Conservation (phyloP, 2,329 filamentous ascomycete genomes). For the Fusarium xylarioides region DNA sequence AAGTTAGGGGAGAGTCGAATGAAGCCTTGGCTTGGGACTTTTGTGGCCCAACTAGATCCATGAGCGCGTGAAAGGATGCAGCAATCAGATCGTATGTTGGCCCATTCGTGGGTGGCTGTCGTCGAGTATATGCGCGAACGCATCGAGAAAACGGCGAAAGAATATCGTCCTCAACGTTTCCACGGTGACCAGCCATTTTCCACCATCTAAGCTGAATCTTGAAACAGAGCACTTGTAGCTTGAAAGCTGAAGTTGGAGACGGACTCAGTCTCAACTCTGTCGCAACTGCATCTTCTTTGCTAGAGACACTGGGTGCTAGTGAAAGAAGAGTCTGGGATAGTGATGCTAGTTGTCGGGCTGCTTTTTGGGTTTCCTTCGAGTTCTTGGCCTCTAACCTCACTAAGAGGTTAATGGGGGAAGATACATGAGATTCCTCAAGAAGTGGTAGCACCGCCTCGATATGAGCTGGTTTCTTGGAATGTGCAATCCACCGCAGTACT, state of each 20-base stretch:
- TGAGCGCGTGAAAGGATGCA: conserved; percentile 45
- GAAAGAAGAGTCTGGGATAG: conserved; percentile 72
- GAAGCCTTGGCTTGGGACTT: conserved; percentile 47
- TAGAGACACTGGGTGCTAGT: conserved; percentile 73
- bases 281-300: conserved; percentile 67
- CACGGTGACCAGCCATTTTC: conserved; percentile 67
- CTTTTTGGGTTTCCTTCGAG: conserved; percentile 62
- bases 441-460: conserved; percentile 67
- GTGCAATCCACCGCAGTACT: conserved; percentile 69
- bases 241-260: conserved; percentile 65
- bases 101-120: conserved; percentile 52
- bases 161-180: conserved; percentile 70
- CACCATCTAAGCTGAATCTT: conserved; percentile 71
- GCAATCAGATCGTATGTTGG: conserved; percentile 51
- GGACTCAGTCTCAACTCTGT: conserved; percentile 63
- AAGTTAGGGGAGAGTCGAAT: conserved; percentile 55
- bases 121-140: conserved; percentile 67
- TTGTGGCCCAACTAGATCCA: conserved; percentile 47
- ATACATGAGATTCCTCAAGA: conserved; percentile 60
- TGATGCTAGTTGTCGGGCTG: conserved; percentile 71
- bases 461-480: conserved; percentile 65
- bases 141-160: conserved; percentile 72
- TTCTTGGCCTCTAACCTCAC: conserved; percentile 54
- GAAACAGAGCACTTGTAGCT: conserved; percentile 72
- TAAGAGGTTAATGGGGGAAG: conserved; percentile 69